phyloP scores from a whole-genome alignment of 495 filamentous ascomycete species.

The Tuber magnatum region DNA sequence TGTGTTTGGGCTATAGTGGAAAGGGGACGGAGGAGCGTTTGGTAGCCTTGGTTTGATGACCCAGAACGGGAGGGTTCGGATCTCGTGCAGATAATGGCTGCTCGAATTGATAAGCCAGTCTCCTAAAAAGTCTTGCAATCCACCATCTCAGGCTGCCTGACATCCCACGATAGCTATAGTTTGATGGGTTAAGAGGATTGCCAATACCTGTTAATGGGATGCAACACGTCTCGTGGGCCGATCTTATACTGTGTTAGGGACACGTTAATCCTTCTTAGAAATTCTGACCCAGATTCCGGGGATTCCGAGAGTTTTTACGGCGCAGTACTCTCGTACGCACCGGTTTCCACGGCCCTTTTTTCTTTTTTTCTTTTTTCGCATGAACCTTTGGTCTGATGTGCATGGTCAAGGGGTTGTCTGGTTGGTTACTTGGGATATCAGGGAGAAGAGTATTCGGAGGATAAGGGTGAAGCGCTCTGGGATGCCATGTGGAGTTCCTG shows the following conservation, averaged over 20 bases:
- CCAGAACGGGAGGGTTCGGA: background rate
- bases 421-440: background rate
- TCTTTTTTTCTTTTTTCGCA: background rate
- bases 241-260: no score
- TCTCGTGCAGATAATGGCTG: background rate
- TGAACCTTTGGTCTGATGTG: background rate
- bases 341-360: background rate
- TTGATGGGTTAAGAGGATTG: no score
- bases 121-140: no score
- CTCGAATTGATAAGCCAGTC: background rate
- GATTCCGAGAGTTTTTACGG: no score
- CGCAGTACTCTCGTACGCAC: background rate
- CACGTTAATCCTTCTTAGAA: no score
- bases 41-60: background rate
- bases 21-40: background rate
- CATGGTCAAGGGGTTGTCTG: background rate
- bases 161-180: no score
- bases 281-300: no score
- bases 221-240: no score
- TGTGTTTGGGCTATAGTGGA: background rate
- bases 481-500: background rate
- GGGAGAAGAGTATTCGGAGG: background rate
- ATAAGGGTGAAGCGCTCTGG: background rate
- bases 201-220: no score
- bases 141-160: no score